A percentile compares a stretch with the other conserved stretches of the same genome.
Conservation (phyloP, 306 rosid species). For the peach (Prunus persica) region Prunus_persica_NCBIv2 NC_034010.1:19063501-19064000, state of each 20-base stretch:
- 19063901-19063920: conserved; percentile 72
- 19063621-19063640: not conserved
- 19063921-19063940: conserved; percentile 81
- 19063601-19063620: not conserved
- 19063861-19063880: conserved; percentile 96
- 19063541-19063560: not conserved
- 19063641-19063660: not conserved
- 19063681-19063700: not conserved
- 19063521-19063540: not conserved
- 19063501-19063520: not conserved
- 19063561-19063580: not conserved
- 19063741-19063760: not conserved
- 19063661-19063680: not conserved
- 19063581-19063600: not conserved
- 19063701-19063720: not conserved
- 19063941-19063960: not conserved
- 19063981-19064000: not conserved
- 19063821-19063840: conserved; percentile 16
- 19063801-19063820: not conserved
- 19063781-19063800: not conserved
- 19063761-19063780: not conserved
- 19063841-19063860: conserved; percentile 60
- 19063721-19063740: conserved; percentile 3
- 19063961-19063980: not conserved
- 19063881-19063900: conserved; percentile 87